These are phyloP conservation scores for Chrysanthemum makinoi DNA, from an alignment of 129 eudicot species.

Conservation along the genomic window DNA sequence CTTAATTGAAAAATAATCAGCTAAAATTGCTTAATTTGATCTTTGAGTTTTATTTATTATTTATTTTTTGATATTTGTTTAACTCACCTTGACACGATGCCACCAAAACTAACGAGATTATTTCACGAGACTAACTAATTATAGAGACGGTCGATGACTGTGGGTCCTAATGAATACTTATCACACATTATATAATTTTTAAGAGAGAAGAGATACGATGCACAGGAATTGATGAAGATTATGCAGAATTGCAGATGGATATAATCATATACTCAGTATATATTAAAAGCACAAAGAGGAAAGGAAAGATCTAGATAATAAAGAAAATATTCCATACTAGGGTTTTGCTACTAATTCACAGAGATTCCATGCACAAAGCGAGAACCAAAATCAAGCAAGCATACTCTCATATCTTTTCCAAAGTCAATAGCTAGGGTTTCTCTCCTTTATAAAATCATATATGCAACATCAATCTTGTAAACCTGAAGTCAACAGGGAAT, in stretches of 20 bases:
- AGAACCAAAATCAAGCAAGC: slow-evolving; percentile 21
- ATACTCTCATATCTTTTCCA: slow-evolving; percentile 21
- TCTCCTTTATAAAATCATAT: slow-evolving; percentile 18
- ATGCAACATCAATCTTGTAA: slow-evolving; percentile 38
- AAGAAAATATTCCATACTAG: slow-evolving; percentile 11
- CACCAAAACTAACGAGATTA: no score
- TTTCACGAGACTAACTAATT: no score
- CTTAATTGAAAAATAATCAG: no score
- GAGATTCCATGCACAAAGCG: slow-evolving; percentile 37
- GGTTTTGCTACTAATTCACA: slow-evolving; percentile 24
- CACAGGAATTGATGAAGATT: slow-evolving; percentile 32
- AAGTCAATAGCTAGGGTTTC: slow-evolving; percentile 32
- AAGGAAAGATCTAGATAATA: slow-evolving; percentile 30
- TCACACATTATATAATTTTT: neutral
- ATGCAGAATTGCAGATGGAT: slow-evolving; percentile 12
- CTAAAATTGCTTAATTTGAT: no score
- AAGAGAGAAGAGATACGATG: slow-evolving; percentile 21
- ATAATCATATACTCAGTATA: neutral
- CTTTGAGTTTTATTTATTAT: no score
- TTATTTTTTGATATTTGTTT: no score
- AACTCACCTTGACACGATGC: no score
- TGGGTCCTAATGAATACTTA: no score
- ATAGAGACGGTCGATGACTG: no score
- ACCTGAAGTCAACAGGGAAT: slow-evolving; percentile 33
- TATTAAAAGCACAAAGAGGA: slow-evolving; percentile 31